Evolutionary conservation across 257 asterid genomes (phyloP).

Genomic region (Solanum corneliomulleri): DNA sequence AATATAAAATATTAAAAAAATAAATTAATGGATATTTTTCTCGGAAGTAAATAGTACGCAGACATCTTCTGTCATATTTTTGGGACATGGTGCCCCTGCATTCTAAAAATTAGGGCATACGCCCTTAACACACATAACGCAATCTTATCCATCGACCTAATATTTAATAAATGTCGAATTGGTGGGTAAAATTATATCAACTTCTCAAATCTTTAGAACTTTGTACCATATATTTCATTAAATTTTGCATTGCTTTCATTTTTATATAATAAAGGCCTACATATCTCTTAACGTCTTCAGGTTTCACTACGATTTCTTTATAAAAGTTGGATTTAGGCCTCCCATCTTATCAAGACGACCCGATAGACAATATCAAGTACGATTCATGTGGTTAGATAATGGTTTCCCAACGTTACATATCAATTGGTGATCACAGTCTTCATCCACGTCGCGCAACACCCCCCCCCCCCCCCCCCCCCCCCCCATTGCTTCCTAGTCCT

Average conservation of each 20-base stretch:
- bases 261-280: not conserved
- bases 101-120: too few species aligned
- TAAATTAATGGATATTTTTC: not conserved
- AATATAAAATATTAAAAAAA: not conserved
- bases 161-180: too few species aligned
- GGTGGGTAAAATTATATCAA: too few species aligned
- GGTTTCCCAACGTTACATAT: not conserved
- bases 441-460: not conserved
- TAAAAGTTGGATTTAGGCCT: not conserved
- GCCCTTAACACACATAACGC: too few species aligned
- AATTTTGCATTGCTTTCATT: not conserved
- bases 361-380: not conserved
- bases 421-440: not conserved
- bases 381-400: not conserved
- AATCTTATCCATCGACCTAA: too few species aligned
- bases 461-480: too few species aligned
- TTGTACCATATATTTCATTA: not conserved
- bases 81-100: too few species aligned
- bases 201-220: not conserved
- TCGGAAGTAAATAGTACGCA: too few species aligned
- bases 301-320: not conserved
- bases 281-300: accelerated
- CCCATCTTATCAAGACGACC: not conserved
- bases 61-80: too few species aligned
- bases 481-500: not conserved